Conservation (phyloP, 1,284 basidiomycete genomes). For the Phellopilus nigrolimitatus region DNA sequence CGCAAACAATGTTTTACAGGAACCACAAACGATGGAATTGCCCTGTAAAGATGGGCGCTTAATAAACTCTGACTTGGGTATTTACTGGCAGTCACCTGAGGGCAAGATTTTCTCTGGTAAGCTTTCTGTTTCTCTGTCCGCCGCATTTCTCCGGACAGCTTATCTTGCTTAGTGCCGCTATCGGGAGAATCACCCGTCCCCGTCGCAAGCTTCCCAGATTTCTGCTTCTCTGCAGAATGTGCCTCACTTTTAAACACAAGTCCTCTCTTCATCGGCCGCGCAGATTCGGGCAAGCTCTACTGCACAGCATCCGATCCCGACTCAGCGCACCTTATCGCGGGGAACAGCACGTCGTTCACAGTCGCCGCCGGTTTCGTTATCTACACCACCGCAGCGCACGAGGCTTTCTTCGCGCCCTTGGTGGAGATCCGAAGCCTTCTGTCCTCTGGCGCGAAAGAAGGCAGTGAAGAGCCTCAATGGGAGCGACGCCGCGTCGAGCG, state of each 20-base stretch:
- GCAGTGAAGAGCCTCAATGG: slow-evolving; percentile 44
- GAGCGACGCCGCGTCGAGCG: slow-evolving; percentile 79
- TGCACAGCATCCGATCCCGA: slow-evolving; percentile 32
- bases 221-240: slow-evolving; percentile 46
- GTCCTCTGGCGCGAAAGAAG: no score
- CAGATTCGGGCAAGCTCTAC: slow-evolving; percentile 60
- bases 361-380: slow-evolving; percentile 81
- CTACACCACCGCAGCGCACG: slow-evolving; percentile 83
- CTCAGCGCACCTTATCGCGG: slow-evolving; percentile 37
- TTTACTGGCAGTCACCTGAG: slow-evolving; percentile 44
- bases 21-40: slow-evolving; percentile 3
- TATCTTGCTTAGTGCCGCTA: background rate
- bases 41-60: slow-evolving; percentile 37
- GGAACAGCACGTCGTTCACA: slow-evolving; percentile 76
- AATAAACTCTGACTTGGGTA: slow-evolving; percentile 29
- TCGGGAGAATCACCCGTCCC: slow-evolving; percentile 18
- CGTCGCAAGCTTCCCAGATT: slow-evolving; percentile 50
- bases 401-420: slow-evolving; percentile 72
- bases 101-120: slow-evolving; percentile 53
- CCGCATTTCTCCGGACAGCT: background rate
- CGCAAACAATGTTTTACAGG: background rate
- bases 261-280: slow-evolving; percentile 60
- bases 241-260: slow-evolving; percentile 21
- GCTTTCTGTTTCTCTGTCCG: no score
- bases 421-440: no score